Conservation (phyloP, 495 filamentous ascomycete species). For the Penicillium tannophilum region DNA sequence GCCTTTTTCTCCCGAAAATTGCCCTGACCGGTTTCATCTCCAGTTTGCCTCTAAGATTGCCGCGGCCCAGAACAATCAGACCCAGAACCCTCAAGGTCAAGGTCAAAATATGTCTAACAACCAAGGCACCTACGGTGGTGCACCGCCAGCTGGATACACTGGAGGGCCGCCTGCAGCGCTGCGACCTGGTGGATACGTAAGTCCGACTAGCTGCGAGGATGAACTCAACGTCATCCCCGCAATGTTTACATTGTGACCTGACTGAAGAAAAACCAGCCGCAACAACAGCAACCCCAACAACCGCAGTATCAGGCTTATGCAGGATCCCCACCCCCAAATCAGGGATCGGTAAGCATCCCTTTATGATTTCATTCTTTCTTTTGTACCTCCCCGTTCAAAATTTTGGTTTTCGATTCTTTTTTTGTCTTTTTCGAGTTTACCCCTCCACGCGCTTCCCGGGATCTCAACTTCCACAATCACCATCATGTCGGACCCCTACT, state of each 20-base stretch:
- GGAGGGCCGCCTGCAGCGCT: slow-evolving; percentile 45
- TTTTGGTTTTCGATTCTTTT: slow-evolving; percentile 16
- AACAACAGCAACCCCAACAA: slow-evolving; percentile 19
- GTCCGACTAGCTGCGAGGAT: slow-evolving; percentile 24
- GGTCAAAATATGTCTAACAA: slow-evolving; percentile 22
- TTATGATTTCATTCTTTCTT: slow-evolving; percentile 7
- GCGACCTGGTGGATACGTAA: slow-evolving; percentile 45
- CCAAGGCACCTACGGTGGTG: slow-evolving; percentile 37
- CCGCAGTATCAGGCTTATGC: slow-evolving; percentile 48
- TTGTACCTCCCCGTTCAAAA: slow-evolving; percentile 7
- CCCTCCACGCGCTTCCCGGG: slow-evolving; percentile 11
- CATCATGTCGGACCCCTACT: slow-evolving; percentile 44
- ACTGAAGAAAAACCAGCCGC: slow-evolving; percentile 12
- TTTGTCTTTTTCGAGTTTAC: slow-evolving; percentile 13
- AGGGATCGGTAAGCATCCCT: slow-evolving; percentile 43
- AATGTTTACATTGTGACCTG: slow-evolving; percentile 5
- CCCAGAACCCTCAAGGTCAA: slow-evolving; percentile 5
- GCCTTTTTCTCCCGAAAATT: background rate
- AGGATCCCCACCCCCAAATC: slow-evolving; percentile 36
- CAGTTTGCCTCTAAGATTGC: slow-evolving; percentile 53
- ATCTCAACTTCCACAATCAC: slow-evolving; percentile 6
- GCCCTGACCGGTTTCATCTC: slow-evolving; percentile 2
- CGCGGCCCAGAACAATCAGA: slow-evolving; percentile 35
- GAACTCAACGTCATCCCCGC: slow-evolving; percentile 28
- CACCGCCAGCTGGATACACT: slow-evolving; percentile 45